Conservation (phyloP, 768 basidiomycete genomes). For the Tulasnella sp. region DNA sequence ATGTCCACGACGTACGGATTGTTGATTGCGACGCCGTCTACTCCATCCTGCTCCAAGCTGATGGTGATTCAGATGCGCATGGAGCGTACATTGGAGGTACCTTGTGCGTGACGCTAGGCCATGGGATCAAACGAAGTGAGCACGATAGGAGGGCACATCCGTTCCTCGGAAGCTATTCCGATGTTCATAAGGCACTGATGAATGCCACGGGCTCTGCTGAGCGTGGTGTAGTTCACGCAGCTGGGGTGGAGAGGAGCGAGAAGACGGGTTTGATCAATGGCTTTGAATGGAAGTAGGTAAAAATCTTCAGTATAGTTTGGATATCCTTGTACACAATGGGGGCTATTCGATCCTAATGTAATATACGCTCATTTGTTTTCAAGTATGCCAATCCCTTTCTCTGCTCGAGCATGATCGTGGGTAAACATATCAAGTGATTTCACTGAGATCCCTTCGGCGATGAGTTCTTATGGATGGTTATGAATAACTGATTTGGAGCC, state of each 20-base stretch:
- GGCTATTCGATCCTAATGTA: too few species aligned
- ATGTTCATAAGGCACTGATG: constrained; percentile 7
- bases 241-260: neutral
- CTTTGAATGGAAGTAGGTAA: too few species aligned
- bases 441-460: too few species aligned
- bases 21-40: constrained; percentile 17
- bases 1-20: neutral
- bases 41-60: constrained; percentile 17
- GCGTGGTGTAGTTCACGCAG: constrained; percentile 3
- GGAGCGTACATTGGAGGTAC: constrained; percentile 13
- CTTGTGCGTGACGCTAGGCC: constrained; percentile 16
- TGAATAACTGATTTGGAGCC: too few species aligned
- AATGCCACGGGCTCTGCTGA: neutral
- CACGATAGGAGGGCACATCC: constrained; percentile 16
- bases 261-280: too few species aligned
- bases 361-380: too few species aligned
- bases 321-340: too few species aligned
- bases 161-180: constrained; percentile 17
- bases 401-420: too few species aligned
- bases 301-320: too few species aligned
- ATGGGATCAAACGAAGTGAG: constrained; percentile 9
- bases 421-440: too few species aligned
- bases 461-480: too few species aligned
- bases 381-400: too few species aligned
- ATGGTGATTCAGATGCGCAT: constrained; percentile 14